Conservation (phyloP, 352 stramenopile species). For the Pythium utonaiense region DNA sequence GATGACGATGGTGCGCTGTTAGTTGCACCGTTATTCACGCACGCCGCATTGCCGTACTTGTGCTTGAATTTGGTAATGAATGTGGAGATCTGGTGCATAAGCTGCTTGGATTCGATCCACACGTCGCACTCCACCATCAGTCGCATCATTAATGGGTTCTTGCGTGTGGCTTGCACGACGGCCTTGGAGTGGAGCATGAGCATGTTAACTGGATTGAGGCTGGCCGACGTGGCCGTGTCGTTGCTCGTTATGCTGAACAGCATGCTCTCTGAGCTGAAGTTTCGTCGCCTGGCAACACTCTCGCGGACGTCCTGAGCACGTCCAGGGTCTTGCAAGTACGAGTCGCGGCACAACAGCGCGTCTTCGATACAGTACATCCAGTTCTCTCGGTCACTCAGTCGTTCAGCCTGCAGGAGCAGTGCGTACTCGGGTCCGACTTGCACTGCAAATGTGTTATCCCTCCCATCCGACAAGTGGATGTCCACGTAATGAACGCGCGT, state of each 20-base stretch:
- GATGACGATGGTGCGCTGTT: slow-evolving; percentile 1
- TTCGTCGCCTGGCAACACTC: slow-evolving; percentile 45
- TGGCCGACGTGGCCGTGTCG: slow-evolving; percentile 10
- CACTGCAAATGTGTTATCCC: slow-evolving; percentile 60
- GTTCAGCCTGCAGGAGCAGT: slow-evolving; percentile 52
- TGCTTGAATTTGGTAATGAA: slow-evolving; percentile 54
- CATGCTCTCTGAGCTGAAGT: slow-evolving; percentile 58
- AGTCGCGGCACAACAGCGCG: slow-evolving; percentile 65
- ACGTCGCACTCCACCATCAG: slow-evolving; percentile 43
- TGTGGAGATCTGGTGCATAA: slow-evolving; percentile 36
- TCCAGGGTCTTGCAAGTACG: slow-evolving; percentile 44
- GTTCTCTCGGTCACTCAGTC: slow-evolving; percentile 60
- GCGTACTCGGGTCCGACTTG: slow-evolving; percentile 59
- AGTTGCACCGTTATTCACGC: not conserved
- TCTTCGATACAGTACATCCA: slow-evolving; percentile 84
- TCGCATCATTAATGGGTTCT: slow-evolving; percentile 29
- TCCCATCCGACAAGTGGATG: slow-evolving; percentile 44
- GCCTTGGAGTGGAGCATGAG: slow-evolving; percentile 31
- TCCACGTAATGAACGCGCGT: slow-evolving; percentile 68
- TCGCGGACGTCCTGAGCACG: slow-evolving; percentile 46
- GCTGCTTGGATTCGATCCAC: slow-evolving; percentile 37
- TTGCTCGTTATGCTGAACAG: slow-evolving; percentile 17
- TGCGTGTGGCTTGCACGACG: slow-evolving; percentile 17
- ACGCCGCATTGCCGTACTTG: slow-evolving; percentile 32
- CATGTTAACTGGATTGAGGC: slow-evolving; percentile 30